Evolutionary conservation across 106 monocot genomes (phyloP), one percentile per base, ranked within the genome.

Genomic region (Dendrobium chrysotoxum): DNA sequence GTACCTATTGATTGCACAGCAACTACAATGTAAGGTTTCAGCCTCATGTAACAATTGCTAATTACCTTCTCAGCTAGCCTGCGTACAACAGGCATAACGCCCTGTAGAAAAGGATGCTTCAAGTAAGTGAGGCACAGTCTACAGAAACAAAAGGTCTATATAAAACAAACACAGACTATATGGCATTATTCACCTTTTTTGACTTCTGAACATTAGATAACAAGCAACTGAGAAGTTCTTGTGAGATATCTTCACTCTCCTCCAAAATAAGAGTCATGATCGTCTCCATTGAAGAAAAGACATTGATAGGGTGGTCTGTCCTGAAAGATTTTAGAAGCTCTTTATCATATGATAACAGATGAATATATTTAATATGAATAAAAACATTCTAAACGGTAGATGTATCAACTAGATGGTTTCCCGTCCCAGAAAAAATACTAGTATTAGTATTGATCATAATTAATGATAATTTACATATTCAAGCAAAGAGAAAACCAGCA

Each of bases 211-310:
- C 84, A 77, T 71, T 79, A 44, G 81, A 39, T 17, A 98, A 72
- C 31, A 98, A 88, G 78, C 83, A 84, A 9, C 79, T 79, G 17
- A 91, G 76, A 80, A 98, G 85, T 18, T 94, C 88, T 20, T 79
- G 17, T 0, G 92, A 85, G 12, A 94, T 84, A 21, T 98, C 92
- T 81, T 98, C 97, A 87, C 90, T 94, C 83, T 98, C 94, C 65
- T 95, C 94, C 35, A 98, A 78, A 7, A 94, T 92, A 30, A 94
- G 84, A 40, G 83, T 83, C 94, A 98, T 98, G 72, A 98, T 89
- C 23, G 88, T 88, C 82, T 92, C 86, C 94, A 98, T 98, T 64
- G 86, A 88, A 3, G 83, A 75, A 78, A 84, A 81, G 38, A 93
- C 82, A 78, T 78, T 82, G 50, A 87, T 88, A 39, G 88, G 39